Percentiles rank a stretch among this genome's conserved stretches.
phyloP scores from a whole-genome alignment of 768 basidiomycete species.

The Amanita exitialis region DNA sequence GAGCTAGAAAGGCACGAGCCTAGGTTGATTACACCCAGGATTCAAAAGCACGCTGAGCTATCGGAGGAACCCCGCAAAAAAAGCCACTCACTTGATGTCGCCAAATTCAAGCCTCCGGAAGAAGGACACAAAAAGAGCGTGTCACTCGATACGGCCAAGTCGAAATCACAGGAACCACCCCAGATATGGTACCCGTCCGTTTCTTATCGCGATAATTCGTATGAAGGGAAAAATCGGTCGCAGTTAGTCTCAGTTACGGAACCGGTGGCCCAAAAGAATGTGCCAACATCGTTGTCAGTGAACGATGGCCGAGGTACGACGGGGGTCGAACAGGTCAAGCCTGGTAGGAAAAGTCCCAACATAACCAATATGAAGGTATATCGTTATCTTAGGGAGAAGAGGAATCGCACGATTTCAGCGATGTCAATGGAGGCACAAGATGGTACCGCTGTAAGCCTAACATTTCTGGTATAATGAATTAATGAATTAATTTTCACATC shows the following conservation, averaged over 20 bases:
- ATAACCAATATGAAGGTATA: constrained; percentile 34
- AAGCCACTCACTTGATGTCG: neutral
- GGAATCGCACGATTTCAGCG: constrained; percentile 59
- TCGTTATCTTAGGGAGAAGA: constrained; percentile 45
- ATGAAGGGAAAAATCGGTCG: constrained; percentile 27
- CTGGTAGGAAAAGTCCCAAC: neutral
- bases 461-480: neutral
- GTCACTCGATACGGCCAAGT: constrained; percentile 43
- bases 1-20: constrained; percentile 3
- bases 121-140: constrained; percentile 14
- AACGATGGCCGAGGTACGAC: neutral
- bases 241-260: neutral
- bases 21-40: neutral
- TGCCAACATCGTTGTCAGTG: constrained; percentile 5
- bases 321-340: neutral
- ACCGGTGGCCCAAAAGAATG: neutral
- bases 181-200: constrained; percentile 19
- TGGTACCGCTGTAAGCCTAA: constrained; percentile 61
- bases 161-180: constrained; percentile 30
- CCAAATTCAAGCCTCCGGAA: neutral
- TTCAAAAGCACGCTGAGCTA: neutral
- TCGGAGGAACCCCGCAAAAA: neutral
- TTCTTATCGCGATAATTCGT: constrained; percentile 10
- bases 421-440: constrained; percentile 73
- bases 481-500: constrained; percentile 6